phyloP scores from a whole-genome alignment of 169 alveolate genomes.

The Condylostoma magnum region DNA sequence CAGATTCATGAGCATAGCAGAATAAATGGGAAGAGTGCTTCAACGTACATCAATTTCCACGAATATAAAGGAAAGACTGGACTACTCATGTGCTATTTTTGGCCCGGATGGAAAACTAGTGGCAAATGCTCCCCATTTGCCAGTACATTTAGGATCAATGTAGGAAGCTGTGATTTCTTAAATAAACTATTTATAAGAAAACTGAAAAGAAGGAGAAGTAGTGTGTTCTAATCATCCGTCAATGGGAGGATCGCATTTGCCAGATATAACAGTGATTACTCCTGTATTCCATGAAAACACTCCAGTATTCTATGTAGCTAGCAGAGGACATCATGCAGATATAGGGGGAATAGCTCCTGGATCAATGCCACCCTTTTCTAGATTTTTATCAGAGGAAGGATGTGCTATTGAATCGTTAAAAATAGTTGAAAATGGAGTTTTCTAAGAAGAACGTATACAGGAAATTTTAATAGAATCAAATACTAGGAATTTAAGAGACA shows the following conservation, averaged over 20 bases:
- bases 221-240: constrained; percentile 75
- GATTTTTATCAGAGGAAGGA: constrained; percentile 74
- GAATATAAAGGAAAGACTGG: constrained; percentile 84
- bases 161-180: constrained; percentile 73
- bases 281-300: constrained; percentile 62
- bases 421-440: constrained; percentile 58
- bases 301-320: constrained; percentile 71
- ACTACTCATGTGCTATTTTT: constrained; percentile 84
- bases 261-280: constrained; percentile 85
- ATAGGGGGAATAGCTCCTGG: constrained; percentile 87
- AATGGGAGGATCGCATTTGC: constrained; percentile 88
- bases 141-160: constrained; percentile 89
- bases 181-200: constrained; percentile 37
- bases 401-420: constrained; percentile 57
- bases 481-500: constrained; percentile 49
- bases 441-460: constrained; percentile 50
- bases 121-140: constrained; percentile 89
- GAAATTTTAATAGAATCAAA: constrained; percentile 33
- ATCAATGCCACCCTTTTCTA: constrained; percentile 81
- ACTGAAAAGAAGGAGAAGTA: constrained; percentile 73
- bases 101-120: constrained; percentile 75
- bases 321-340: constrained; percentile 88
- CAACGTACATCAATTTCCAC: constrained; percentile 68
- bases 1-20: constrained; percentile 86
- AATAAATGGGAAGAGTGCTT: constrained; percentile 79